phyloP scores from a whole-genome alignment of 2,329 filamentous ascomycete species.

The Zymoseptoria pseudotritici region DNA sequence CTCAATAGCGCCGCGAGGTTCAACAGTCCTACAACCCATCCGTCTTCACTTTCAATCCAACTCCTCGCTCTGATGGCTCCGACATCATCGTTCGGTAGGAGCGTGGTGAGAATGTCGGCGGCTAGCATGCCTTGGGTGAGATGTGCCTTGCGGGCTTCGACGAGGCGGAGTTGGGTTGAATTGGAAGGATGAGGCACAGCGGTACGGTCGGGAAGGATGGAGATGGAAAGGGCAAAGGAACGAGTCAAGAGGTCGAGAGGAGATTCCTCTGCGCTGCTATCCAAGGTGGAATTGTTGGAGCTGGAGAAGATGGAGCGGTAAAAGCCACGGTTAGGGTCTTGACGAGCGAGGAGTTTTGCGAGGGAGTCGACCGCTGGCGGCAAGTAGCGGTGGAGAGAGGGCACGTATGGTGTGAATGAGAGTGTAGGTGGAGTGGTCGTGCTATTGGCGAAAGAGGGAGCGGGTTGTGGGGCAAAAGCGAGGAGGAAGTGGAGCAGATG shows the following conservation, averaged over 20 bases:
- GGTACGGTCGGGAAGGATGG: conserved; percentile 69
- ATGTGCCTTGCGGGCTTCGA: conserved; percentile 79
- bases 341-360: conserved; percentile 83
- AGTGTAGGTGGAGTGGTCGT: conserved; percentile 41
- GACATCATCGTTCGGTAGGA: conserved; percentile 43
- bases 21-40: conserved; percentile 73
- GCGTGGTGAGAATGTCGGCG: conserved; percentile 75
- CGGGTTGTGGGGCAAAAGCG: conserved; percentile 76
- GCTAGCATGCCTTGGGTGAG: conserved; percentile 88
- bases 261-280: conserved; percentile 31
- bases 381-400: conserved; percentile 75
- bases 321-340: conserved; percentile 82
- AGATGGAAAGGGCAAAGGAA: conserved; percentile 79
- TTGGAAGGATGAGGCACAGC: conserved; percentile 42
- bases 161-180: conserved; percentile 49
- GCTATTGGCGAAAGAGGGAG: conserved; percentile 46
- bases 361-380: conserved; percentile 83
- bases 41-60: conserved; percentile 79
- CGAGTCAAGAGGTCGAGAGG: conserved; percentile 77
- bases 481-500: conserved; percentile 83
- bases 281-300: conserved; percentile 41
- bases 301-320: conserved; percentile 75
- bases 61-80: conserved; percentile 56
- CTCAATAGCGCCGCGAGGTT: conserved; percentile 67
- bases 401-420: conserved; percentile 74